Evolutionary conservation across 208 protist genomes (phyloP), one percentile per base, ranked within the genome.

Genomic region (Leishmania tropica): DNA sequence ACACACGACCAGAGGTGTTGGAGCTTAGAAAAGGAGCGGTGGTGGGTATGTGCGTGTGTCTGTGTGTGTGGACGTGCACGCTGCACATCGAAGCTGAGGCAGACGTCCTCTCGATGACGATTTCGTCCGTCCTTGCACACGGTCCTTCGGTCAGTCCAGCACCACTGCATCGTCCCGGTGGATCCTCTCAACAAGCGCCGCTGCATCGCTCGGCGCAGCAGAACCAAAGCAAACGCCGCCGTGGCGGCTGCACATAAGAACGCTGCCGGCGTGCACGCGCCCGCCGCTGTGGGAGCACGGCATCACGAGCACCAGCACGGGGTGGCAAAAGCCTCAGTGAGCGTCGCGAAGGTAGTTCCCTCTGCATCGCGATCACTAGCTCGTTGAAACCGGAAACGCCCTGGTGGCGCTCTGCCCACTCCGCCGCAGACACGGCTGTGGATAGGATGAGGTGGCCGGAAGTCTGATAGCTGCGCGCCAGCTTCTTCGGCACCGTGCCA

Each of bases 211-310:
- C 2, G 82, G 83, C 1, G 65, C 85, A 6, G 85, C 74, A 11
- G 51, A 78, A 15, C 85, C 80, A 54, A 82, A 88, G 60, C 74
- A 81, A 35, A 81, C 62, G 28, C 60, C 71, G 42, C 80, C 72
- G 53, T 84, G 73, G 2, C n/a, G 51, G 76, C 40, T 85, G 79
- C 85, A 89, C 28, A 89, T 45, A 7, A 91, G 72, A 60, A 83
- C 83, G 68, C 85, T 89, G 35, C 76, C 85, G 19, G 85, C 88
- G 75, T 86, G 88, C 56, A 77, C 45, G 74, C 86, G 85, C 21
- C 88, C 85, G 47, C 83, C 88, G 40, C 89, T 51, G 75, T 87
- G 79, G 19, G 76, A 19, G 76, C 76, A 65, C 83, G 79, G 51
- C 19, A 83, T 42, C 31, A 88, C n/a, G 48, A 79, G 75, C 15